Conservation (phyloP, 768 basidiomycete genomes). For the Lentinus brumalis region DNA sequence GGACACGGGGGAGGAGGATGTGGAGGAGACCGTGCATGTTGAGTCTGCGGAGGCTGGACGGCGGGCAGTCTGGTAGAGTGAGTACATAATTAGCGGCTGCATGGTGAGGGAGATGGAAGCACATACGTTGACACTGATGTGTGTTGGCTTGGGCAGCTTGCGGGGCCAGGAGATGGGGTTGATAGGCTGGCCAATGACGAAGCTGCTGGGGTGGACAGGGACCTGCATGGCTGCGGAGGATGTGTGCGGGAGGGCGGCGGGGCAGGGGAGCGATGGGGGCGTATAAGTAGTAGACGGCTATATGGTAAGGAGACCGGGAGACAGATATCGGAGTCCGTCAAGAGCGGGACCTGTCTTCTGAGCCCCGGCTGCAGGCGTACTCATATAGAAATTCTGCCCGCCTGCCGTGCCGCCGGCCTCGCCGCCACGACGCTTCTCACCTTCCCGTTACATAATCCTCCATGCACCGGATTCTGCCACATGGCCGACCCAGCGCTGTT, state of each 20-base stretch:
- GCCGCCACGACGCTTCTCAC: slow-evolving; percentile 18
- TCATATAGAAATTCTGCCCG: slow-evolving; percentile 10
- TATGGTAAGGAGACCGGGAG: slow-evolving; percentile 6
- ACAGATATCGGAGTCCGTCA: slow-evolving; percentile 14
- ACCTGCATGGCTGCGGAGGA: slow-evolving; percentile 14
- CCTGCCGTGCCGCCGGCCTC: slow-evolving; percentile 14
- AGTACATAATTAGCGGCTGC: neutral
- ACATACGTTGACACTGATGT: slow-evolving; percentile 18
- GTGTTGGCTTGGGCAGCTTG: slow-evolving; percentile 16
- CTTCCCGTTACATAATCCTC: slow-evolving; percentile 19
- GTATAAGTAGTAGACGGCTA: slow-evolving; percentile 12
- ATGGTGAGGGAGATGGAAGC: neutral
- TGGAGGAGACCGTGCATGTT: slow-evolving; percentile 18
- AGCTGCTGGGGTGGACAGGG: slow-evolving; percentile 17
- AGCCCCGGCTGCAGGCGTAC: slow-evolving; percentile 6
- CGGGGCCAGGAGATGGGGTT: slow-evolving; percentile 20
- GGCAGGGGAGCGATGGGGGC: neutral
- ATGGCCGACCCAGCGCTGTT: neutral
- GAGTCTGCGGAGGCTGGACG: slow-evolving; percentile 21
- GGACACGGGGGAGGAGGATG: slow-evolving; percentile 16
- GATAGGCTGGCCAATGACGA: slow-evolving; percentile 21
- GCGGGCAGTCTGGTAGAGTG: slow-evolving; percentile 10
- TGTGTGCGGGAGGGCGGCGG: neutral
- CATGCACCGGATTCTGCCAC: slow-evolving; percentile 19
- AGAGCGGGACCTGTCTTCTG: slow-evolving; percentile 15